Percentiles rank a stretch among this genome's conserved stretches.
Conservation (phyloP, 2,329 filamentous ascomycete species). For the Rachicladosporium sp. region DNA sequence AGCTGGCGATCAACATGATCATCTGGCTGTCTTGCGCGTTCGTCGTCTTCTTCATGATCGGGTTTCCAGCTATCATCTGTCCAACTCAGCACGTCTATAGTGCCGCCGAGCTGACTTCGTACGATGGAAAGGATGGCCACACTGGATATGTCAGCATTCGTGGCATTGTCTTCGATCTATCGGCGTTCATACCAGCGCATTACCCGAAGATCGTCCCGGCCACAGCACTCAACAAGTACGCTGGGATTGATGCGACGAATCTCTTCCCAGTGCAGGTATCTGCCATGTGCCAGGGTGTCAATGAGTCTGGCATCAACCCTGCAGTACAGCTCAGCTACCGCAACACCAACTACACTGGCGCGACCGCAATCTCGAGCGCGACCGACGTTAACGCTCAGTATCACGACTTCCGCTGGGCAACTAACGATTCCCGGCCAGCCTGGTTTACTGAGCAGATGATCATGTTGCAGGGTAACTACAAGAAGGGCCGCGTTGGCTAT, state of each 20-base stretch:
- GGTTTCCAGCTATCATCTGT: conserved; percentile 79
- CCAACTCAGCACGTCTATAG: conserved; percentile 84
- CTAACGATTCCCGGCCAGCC: conserved; percentile 68
- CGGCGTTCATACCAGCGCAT: conserved; percentile 59
- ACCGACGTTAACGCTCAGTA: conserved; percentile 66
- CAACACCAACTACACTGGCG: conserved; percentile 56
- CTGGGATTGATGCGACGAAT: conserved; percentile 71
- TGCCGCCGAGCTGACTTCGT: conserved; percentile 57
- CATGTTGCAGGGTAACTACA: conserved; percentile 62
- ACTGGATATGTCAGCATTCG: conserved; percentile 68
- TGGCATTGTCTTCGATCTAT: conserved; percentile 78
- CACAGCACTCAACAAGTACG: conserved; percentile 63
- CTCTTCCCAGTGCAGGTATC: conserved; percentile 93
- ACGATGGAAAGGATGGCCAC: conserved; percentile 57
- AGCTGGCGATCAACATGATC: conserved; percentile 92
- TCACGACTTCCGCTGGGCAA: conserved; percentile 84
- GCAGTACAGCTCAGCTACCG: conserved; percentile 78
- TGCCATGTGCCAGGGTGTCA: conserved; percentile 70
- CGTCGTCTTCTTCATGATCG: conserved; percentile 78
- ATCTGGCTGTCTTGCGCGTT: conserved; percentile 79
- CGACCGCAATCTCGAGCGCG: conserved; percentile 50
- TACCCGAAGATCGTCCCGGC: conserved; percentile 57
- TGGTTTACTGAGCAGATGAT: conserved; percentile 90
- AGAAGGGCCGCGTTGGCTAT: conserved; percentile 80
- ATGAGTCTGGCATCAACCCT: conserved; percentile 53